Conservation (phyloP, 2,329 filamentous ascomycete genomes). For the Stagonosporopsis rhizophila region DNA sequence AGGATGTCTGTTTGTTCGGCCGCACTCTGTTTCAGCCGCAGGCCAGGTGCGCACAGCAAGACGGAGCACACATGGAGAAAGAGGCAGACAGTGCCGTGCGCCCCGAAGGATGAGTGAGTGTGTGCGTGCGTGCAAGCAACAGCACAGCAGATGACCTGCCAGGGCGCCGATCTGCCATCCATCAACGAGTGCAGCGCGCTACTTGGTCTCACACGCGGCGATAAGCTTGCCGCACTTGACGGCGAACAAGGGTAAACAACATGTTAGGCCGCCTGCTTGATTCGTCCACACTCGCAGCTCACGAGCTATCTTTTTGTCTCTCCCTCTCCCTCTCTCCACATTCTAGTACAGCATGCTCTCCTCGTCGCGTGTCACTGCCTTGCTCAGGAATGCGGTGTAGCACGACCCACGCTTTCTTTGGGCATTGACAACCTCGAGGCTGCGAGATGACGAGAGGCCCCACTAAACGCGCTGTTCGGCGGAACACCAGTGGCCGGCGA, state of each 20-base stretch:
- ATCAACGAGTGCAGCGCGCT: constrained; percentile 6
- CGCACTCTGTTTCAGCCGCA: constrained; percentile 22
- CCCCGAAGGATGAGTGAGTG: constrained; percentile 22
- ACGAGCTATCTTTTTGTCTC: too few species aligned
- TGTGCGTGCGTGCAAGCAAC: constrained; percentile 21
- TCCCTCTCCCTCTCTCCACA: constrained; percentile 11
- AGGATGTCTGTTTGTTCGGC: constrained; percentile 23
- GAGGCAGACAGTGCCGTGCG: constrained; percentile 11
- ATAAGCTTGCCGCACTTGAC: constrained; percentile 1
- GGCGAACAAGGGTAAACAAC: neutral
- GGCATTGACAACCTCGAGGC: neutral
- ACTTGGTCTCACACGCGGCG: constrained; percentile 11
- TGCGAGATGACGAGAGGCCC: constrained; percentile 3
- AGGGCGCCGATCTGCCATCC: constrained; percentile 13
- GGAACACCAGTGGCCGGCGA: neutral
- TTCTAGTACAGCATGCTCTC: constrained; percentile 1
- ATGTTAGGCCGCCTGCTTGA: neutral
- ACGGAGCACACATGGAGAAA: constrained; percentile 10
- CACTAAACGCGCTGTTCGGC: neutral
- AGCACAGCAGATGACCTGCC: constrained; percentile 35
- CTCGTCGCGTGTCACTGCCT: constrained; percentile 7
- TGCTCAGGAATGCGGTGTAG: constrained; percentile 12
- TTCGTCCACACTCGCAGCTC: neutral
- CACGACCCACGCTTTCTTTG: neutral
- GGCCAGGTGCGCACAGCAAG: constrained; percentile 13